Evolutionary conservation across 768 basidiomycete species (phyloP).

Genomic region (Calocybe indica): DNA sequence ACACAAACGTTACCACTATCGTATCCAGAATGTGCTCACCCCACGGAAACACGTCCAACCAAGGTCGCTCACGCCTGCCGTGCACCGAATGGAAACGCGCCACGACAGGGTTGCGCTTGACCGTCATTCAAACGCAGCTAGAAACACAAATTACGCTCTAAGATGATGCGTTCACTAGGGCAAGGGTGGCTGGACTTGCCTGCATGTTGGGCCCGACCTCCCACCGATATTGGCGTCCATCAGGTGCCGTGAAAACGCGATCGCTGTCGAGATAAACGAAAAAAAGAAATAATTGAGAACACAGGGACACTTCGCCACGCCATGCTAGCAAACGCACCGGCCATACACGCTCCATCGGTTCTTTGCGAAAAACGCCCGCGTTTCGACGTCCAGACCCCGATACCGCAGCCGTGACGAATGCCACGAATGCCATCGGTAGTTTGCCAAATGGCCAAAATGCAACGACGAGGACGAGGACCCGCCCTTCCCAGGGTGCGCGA

Average conservation of each 20-base stretch:
- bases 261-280: slow-evolving; percentile 7
- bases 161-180: too few species aligned
- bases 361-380: slow-evolving; percentile 17
- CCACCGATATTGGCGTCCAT: slow-evolving; percentile 18
- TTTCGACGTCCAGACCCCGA: slow-evolving; percentile 12
- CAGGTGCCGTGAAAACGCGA: slow-evolving; percentile 16
- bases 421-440: slow-evolving; percentile 16
- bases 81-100: slow-evolving; percentile 14
- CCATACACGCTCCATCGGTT: slow-evolving; percentile 15
- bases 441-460: slow-evolving; percentile 13
- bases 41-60: slow-evolving; percentile 20
- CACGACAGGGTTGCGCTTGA: slow-evolving; percentile 8
- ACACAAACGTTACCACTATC: slow-evolving; percentile 25
- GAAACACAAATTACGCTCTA: background rate
- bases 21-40: slow-evolving; percentile 23
- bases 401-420: slow-evolving; percentile 13
- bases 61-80: slow-evolving; percentile 9
- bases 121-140: slow-evolving; percentile 12
- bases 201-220: slow-evolving; percentile 9
- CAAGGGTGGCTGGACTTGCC: too few species aligned
- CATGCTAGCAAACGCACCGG: slow-evolving; percentile 5
- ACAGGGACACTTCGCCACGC: too few species aligned
- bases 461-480: background rate
- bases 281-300: background rate
- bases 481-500: background rate